Base-by-base conservation (phyloP, 1,284 basidiomycete genomes). In the Ceratobasidium sp. region DNA sequence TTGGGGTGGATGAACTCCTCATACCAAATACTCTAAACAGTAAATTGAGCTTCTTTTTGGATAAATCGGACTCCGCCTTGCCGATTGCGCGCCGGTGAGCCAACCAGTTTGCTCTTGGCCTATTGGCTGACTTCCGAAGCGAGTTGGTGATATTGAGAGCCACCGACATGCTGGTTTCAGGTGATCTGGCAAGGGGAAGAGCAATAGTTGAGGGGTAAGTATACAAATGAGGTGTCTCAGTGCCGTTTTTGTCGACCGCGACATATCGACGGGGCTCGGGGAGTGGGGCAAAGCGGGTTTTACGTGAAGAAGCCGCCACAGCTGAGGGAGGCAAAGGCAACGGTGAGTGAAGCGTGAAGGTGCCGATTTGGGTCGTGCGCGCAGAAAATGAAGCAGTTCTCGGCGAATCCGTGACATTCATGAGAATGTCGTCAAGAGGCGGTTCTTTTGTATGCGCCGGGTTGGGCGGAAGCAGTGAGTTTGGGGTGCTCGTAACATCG, bases 281-380 rank as follows among this genome's bases (percentile, higher is more conserved):
- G n/a, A 94, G 89, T 1, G 93, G 93, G 0, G 93, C 93, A 80
- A 94, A 94, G 80, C 92, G 90, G 75, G 94, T 94, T 78, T 86
- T 85, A 83, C 89, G 85, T 78, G 86, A 51, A 10, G 51, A 53
- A 40, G 58, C 64, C 15, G 63, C 46, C 39, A 23, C 53, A 26
- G 60, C 51, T n/a, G 67, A 42, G 3, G 67, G 64, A 3, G 64
- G 53, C n/a, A 60, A 44, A 23, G 76, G 66, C 68, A 58, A 71
- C 9, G 67, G 67, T 7, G 69, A 67, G 58, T 66, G 73, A 15
- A 49, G 69, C 5, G 69, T 77, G 55, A 73, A 69, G 23, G 75
- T 39, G 49, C 68, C 68, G 1, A 42, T 28, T 51, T 51, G 56
- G 46, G 56, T 49, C 18, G 51, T 51, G 39, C 64, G 76, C 18